Evolutionary conservation across 2,329 filamentous ascomycete genomes (phyloP).

Genomic region (Epichloe uncinata): DNA sequence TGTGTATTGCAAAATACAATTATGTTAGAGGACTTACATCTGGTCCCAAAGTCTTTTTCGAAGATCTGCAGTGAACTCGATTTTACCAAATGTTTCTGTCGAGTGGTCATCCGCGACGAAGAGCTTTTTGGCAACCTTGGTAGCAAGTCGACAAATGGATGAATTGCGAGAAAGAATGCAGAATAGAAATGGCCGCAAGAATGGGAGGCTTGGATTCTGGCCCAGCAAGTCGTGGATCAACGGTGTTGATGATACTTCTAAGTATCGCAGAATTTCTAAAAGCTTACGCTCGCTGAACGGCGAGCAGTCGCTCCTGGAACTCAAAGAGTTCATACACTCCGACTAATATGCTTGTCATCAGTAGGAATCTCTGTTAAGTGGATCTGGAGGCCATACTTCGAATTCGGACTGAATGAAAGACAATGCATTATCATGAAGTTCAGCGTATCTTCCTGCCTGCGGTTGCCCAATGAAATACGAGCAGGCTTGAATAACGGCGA

Average conservation of each 20-base stretch:
- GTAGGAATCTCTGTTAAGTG: background rate
- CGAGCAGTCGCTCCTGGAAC: constrained; percentile 11
- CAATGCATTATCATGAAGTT: constrained; percentile 41
- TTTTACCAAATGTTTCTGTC: constrained; percentile 12
- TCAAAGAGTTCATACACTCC: constrained; percentile 3
- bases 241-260: constrained; percentile 34
- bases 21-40: constrained; percentile 27
- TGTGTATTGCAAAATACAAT: background rate
- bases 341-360: constrained; percentile 1
- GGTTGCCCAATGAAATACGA: constrained; percentile 45
- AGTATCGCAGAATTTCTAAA: constrained; percentile 31
- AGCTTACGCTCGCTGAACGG: constrained; percentile 25
- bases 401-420: constrained; percentile 33
- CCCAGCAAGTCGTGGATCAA: constrained; percentile 19
- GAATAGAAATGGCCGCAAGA: constrained; percentile 38
- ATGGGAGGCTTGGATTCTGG: constrained; percentile 12
- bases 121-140: constrained; percentile 33
- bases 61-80: constrained; percentile 15
- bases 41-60: constrained; percentile 37
- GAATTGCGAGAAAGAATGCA: constrained; percentile 40
- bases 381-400: background rate
- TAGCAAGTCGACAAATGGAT: constrained; percentile 33
- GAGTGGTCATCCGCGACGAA: constrained; percentile 22
- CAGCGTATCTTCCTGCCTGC: constrained; percentile 34
- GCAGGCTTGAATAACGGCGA: constrained; percentile 49